A percentile compares a stretch with the other conserved stretches of the same genome.
Conservation (phyloP, 2,329 filamentous ascomycete species). For the Triangularia setosa region DNA sequence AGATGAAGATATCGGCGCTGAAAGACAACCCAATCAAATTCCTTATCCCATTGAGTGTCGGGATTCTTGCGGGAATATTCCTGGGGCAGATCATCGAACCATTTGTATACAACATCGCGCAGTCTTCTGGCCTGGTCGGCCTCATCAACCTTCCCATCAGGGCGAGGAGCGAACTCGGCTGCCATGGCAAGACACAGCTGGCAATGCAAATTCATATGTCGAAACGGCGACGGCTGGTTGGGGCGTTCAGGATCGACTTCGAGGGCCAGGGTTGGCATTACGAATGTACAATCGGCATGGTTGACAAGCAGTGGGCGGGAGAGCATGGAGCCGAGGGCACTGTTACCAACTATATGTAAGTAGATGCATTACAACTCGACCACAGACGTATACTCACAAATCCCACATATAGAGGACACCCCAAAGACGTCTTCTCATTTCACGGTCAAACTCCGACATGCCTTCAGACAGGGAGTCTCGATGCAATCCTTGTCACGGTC, state of each 20-base stretch:
- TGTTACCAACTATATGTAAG: constrained; percentile 25
- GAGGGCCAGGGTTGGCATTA: constrained; percentile 38
- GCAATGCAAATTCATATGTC: constrained; percentile 40
- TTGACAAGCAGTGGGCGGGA: constrained; percentile 43
- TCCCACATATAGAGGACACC: constrained; percentile 45
- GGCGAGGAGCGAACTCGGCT: constrained; percentile 3
- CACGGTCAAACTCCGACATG: constrained; percentile 42
- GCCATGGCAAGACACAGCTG: constrained; percentile 30
- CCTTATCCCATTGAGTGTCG: constrained; percentile 29
- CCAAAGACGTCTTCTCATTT: constrained; percentile 45
- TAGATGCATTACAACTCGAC: too few species aligned
- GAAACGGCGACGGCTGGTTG: constrained; percentile 40
- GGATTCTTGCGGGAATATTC: constrained; percentile 25
- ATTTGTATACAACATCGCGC: constrained; percentile 33
- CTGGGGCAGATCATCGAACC: constrained; percentile 31
- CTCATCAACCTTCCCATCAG: constrained; percentile 5
- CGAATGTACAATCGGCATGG: constrained; percentile 36
- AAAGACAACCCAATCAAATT: constrained; percentile 28
- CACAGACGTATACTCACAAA: constrained; percentile 34
- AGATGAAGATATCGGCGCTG: constrained; percentile 31
- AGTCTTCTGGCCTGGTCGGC: constrained; percentile 14
- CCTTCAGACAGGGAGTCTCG: constrained; percentile 34
- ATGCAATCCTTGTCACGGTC: constrained; percentile 33
- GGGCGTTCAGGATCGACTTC: constrained; percentile 27
- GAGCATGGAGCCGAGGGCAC: constrained; percentile 37